Percentiles rank a stretch among this genome's conserved stretches.
Evolutionary conservation across 2,329 filamentous ascomycete species (phyloP).

Genomic region (Xylaria sp.): DNA sequence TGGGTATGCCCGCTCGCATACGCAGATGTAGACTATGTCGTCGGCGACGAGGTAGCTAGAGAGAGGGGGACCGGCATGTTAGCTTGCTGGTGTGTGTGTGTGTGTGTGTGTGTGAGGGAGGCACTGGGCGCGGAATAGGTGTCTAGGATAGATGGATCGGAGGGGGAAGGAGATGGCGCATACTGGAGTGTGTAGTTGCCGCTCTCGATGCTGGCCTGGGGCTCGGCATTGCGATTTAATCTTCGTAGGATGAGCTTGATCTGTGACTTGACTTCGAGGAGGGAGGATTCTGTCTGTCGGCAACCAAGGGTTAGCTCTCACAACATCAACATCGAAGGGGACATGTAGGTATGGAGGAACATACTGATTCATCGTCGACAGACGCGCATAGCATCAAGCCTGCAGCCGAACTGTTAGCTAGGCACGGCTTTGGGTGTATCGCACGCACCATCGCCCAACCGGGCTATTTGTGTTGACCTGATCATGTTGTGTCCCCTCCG

Average conservation of each 20-base stretch:
- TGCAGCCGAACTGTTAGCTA: constrained; percentile 41
- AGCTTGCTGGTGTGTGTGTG: neutral
- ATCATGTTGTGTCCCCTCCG: constrained; percentile 62
- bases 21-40: constrained; percentile 87
- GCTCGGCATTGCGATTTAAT: constrained; percentile 84
- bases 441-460: constrained; percentile 74
- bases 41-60: constrained; percentile 79
- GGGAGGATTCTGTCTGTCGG: constrained; percentile 65
- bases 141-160: neutral
- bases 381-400: constrained; percentile 94
- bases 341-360: constrained; percentile 45
- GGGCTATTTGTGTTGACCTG: constrained; percentile 88
- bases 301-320: constrained; percentile 5
- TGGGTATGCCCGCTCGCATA: constrained; percentile 91
- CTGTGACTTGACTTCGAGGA: constrained; percentile 87
- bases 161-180: constrained; percentile 33
- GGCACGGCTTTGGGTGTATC: constrained; percentile 24
- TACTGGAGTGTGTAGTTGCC: constrained; percentile 84
- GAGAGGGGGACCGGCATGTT: neutral
- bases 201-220: constrained; percentile 90
- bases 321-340: constrained; percentile 15
- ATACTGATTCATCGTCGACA: constrained; percentile 78
- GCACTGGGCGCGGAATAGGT: neutral
- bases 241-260: constrained; percentile 88
- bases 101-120: neutral